Percentiles rank a stretch among this genome's conserved stretches.
phyloP scores from a whole-genome alignment of 169 alveolate species.

The Plasmodium sp. region DNA sequence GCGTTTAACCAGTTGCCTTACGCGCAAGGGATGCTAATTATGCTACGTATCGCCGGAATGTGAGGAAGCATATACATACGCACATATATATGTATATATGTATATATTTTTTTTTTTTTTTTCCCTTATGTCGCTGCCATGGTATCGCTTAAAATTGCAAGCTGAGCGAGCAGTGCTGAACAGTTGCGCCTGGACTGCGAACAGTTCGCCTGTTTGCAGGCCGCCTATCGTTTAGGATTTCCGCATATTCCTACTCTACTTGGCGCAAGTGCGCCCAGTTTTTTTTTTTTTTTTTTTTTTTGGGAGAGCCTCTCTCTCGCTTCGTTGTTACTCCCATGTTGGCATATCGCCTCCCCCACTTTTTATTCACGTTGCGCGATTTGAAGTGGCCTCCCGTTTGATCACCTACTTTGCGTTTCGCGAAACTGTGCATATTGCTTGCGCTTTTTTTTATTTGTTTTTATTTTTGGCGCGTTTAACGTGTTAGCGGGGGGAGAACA shows the following conservation, averaged over 20 bases:
- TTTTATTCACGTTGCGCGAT: neutral
- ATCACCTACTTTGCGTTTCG: neutral
- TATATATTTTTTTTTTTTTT: neutral
- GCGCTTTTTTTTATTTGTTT: too few species aligned
- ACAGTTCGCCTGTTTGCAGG: neutral
- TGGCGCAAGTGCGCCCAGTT: constrained; percentile 38
- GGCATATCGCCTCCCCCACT: neutral
- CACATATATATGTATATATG: too few species aligned
- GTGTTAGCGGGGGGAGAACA: neutral
- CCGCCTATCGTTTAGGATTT: constrained; percentile 59
- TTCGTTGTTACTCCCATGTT: neutral
- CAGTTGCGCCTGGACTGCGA: neutral
- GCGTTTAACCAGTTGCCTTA: neutral
- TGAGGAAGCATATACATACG: neutral
- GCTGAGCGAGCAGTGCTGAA: neutral
- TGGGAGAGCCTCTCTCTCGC: neutral
- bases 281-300: neutral
- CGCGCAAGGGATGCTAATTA: neutral
- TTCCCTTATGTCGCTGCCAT: neutral
- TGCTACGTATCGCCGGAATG: neutral
- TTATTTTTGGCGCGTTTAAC: neutral
- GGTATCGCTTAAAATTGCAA: neutral
- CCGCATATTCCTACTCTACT: constrained; percentile 38
- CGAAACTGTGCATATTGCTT: neutral
- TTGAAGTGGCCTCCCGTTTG: neutral